phyloP scores from a whole-genome alignment of 108 stramenopile genomes.

The Parietichytrium sp. region DNA sequence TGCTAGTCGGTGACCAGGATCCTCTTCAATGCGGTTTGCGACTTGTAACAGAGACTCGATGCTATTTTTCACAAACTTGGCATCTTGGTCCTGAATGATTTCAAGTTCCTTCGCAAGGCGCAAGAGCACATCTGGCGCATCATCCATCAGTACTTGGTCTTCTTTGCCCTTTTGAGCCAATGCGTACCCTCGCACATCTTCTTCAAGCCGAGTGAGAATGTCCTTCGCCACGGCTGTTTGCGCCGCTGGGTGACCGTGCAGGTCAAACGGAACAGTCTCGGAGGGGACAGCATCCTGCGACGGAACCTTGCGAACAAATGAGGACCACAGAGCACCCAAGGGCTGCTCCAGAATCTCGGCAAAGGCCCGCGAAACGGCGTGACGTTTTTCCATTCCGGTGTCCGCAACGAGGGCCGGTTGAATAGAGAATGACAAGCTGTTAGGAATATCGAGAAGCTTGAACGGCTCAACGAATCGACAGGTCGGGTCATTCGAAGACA shows the following conservation, averaged over 20 bases:
- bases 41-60: background rate
- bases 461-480: background rate
- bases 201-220: conserved; percentile 22
- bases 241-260: conserved; percentile 29
- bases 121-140: background rate
- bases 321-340: background rate
- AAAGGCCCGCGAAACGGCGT: too few relatives aligned
- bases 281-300: background rate
- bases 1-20: background rate
- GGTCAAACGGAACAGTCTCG: background rate
- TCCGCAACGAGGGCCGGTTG: background rate
- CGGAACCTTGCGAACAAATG: background rate
- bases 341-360: background rate
- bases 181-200: background rate
- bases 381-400: background rate
- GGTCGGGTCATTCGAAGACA: background rate
- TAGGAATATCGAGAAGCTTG: conserved; percentile 16
- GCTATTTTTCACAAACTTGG: background rate
- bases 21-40: conserved; percentile 18
- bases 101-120: background rate
- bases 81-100: background rate
- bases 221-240: conserved; percentile 18
- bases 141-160: background rate
- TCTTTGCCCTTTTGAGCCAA: background rate
- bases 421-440: conserved; percentile 2